phyloP scores from a whole-genome alignment of 331 rosid genomes.

The Acacia pycnantha region DNA sequence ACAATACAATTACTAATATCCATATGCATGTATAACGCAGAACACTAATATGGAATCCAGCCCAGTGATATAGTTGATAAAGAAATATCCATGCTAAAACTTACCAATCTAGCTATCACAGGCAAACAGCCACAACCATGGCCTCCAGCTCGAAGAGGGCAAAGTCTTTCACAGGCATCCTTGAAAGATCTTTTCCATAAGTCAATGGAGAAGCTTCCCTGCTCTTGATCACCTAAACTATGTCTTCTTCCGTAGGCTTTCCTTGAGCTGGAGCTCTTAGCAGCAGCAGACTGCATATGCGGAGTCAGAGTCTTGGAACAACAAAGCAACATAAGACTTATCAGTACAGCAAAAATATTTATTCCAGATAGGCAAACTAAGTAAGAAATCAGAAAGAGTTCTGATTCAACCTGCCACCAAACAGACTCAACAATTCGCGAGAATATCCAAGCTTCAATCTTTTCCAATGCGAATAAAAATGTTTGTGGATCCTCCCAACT shows the following conservation, averaged over 20 bases:
- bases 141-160: slow-evolving; percentile 83
- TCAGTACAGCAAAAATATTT: slow-evolving; percentile 28
- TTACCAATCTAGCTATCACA: slow-evolving; percentile 72
- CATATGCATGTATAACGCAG: neutral
- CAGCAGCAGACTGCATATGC: slow-evolving; percentile 79
- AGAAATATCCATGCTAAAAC: slow-evolving; percentile 25
- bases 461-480: slow-evolving; percentile 64
- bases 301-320: slow-evolving; percentile 80
- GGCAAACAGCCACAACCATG: slow-evolving; percentile 85
- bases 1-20: neutral
- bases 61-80: slow-evolving; percentile 5
- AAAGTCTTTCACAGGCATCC: slow-evolving; percentile 87
- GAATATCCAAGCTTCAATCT: slow-evolving; percentile 87
- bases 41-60: slow-evolving; percentile 15
- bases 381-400: slow-evolving; percentile 14
- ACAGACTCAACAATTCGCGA: slow-evolving; percentile 85
- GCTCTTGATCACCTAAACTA: slow-evolving; percentile 65
- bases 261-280: slow-evolving; percentile 60
- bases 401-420: slow-evolving; percentile 89
- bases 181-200: slow-evolving; percentile 88
- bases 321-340: slow-evolving; percentile 26
- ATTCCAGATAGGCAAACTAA: slow-evolving; percentile 23
- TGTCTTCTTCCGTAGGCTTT: slow-evolving; percentile 51
- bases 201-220: slow-evolving; percentile 67
- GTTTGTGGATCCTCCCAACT: slow-evolving; percentile 61